phyloP scores from a whole-genome alignment of 352 stramenopile species.

The Globisporangium echinulatum region DNA sequence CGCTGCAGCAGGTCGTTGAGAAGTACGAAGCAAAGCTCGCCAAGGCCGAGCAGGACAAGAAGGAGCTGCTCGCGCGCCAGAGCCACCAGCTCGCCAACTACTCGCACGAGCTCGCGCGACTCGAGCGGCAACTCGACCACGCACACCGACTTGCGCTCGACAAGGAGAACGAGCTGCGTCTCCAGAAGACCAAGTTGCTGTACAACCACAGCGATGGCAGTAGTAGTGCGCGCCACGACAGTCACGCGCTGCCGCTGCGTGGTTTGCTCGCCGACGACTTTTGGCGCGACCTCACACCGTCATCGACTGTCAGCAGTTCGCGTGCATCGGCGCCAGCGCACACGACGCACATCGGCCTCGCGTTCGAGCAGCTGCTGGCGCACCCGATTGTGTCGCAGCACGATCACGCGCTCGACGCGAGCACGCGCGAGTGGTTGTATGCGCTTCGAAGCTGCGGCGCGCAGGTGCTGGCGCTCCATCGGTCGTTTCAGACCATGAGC shows the following conservation, averaged over 20 bases:
- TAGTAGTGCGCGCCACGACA: not conserved
- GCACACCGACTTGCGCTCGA: conserved; percentile 35
- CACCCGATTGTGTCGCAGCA: conserved; percentile 49
- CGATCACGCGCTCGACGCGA: conserved; percentile 40
- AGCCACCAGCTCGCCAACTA: conserved; percentile 62
- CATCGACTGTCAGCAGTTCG: conserved; percentile 9
- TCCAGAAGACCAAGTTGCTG: conserved; percentile 48
- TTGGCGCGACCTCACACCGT: conserved; percentile 42
- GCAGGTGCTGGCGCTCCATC: conserved; percentile 52
- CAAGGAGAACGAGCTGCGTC: conserved; percentile 50
- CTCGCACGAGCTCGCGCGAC: conserved; percentile 52
- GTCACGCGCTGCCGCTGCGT: not conserved
- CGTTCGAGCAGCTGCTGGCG: conserved; percentile 49
- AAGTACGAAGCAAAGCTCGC: conserved; percentile 26
- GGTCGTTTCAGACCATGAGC: conserved; percentile 52
- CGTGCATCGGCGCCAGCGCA: conserved; percentile 12
- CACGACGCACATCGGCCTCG: conserved; percentile 46
- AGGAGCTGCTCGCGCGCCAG: conserved; percentile 35
- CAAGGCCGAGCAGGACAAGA: conserved; percentile 46
- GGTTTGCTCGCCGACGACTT: conserved; percentile 39
- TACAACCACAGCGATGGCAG: conserved; percentile 19
- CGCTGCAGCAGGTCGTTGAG: conserved; percentile 17
- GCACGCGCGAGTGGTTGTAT: conserved; percentile 53
- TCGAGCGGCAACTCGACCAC: conserved; percentile 61
- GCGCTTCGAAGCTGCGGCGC: conserved; percentile 45